phyloP scores from a whole-genome alignment of 176 grass and related monocot species.

The Cymbopogon citratus region DNA sequence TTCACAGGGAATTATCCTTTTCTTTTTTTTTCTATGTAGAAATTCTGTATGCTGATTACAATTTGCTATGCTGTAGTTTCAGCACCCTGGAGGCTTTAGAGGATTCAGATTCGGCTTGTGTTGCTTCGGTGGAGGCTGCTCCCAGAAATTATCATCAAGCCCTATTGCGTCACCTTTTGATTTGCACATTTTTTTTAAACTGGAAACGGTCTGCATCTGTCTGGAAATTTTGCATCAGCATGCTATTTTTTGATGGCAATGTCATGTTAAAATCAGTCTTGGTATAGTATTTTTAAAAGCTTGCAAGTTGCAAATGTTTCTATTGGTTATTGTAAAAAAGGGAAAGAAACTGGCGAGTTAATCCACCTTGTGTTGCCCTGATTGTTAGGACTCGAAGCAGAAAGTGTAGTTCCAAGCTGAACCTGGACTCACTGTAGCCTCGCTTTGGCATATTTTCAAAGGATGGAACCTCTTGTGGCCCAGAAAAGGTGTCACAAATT shows the following conservation, averaged over 20 bases:
- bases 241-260: slow-evolving; percentile 19
- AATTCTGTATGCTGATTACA: background rate
- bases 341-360: background rate
- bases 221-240: slow-evolving; percentile 30
- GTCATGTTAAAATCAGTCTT: slow-evolving; percentile 16
- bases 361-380: background rate
- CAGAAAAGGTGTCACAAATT: too few species aligned
- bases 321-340: background rate
- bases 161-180: background rate
- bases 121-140: slow-evolving; percentile 10
- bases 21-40: background rate
- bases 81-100: slow-evolving; percentile 25
- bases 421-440: too few species aligned
- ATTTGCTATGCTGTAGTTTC: slow-evolving; percentile 24
- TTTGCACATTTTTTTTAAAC: slow-evolving; percentile 27
- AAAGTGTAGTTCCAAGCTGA: background rate
- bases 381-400: background rate
- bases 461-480: too few species aligned
- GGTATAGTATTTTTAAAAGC: slow-evolving; percentile 20
- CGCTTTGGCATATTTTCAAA: too few species aligned
- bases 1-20: background rate
- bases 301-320: slow-evolving; percentile 15
- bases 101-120: slow-evolving; percentile 23
- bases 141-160: slow-evolving; percentile 7
- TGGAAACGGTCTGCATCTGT: slow-evolving; percentile 18